Conservation (phyloP, 202 grass and related monocot genomes). For the Cymbopogon flexuosus region DNA sequence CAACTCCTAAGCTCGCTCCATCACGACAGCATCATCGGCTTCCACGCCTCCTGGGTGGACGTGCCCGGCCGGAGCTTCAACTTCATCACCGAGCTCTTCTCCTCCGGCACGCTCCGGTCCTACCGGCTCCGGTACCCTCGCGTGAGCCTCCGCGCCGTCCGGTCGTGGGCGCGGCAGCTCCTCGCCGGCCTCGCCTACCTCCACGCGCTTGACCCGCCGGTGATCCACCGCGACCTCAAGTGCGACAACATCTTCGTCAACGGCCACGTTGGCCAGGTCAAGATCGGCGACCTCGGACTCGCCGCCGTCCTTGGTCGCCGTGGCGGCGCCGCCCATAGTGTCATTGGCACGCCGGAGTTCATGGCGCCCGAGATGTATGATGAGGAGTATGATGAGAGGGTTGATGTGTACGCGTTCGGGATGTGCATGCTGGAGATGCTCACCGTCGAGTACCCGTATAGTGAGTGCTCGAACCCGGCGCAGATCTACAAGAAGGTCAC, state of each 20-base stretch:
- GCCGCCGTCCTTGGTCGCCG: too few relatives aligned
- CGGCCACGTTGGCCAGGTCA: too few relatives aligned
- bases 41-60: constrained; percentile 74
- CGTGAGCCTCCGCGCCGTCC: constrained; percentile 53
- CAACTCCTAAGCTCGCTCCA: constrained; percentile 59
- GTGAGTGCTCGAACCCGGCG: constrained; percentile 78
- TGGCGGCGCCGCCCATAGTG: too few relatives aligned
- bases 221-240: constrained; percentile 48
- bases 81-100: constrained; percentile 98
- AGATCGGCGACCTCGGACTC: too few relatives aligned
- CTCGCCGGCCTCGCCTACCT: not conserved
- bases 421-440: constrained; percentile 98
- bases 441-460: constrained; percentile 70
- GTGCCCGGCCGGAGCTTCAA: constrained; percentile 41
- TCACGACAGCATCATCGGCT: constrained; percentile 67
- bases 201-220: constrained; percentile 55
- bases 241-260: too few relatives aligned
- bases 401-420: constrained; percentile 82
- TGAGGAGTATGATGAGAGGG: constrained; percentile 38
- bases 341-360: too few relatives aligned
- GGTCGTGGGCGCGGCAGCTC: constrained; percentile 61
- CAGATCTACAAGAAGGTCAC: constrained; percentile 99
- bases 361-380: constrained; percentile 56
- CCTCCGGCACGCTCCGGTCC: constrained; percentile 78
- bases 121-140: constrained; percentile 55